A percentile compares a stretch with the other conserved stretches of the same genome.
Evolutionary conservation across 139 green algal genomes (phyloP).

Genomic region (Micractinium conductrix): DNA sequence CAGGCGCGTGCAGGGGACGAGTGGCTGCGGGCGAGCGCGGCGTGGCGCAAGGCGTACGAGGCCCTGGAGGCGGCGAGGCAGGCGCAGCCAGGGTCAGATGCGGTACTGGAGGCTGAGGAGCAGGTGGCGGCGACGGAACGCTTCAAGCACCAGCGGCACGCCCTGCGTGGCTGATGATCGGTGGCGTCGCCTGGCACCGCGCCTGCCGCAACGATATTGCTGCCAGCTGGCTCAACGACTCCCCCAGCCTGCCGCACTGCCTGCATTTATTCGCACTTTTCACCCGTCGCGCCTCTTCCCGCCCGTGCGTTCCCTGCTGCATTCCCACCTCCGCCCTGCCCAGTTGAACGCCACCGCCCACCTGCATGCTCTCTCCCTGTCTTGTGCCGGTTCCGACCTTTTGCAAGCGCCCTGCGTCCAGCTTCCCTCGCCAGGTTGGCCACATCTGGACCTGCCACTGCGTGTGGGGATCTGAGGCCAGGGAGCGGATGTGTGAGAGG

Average conservation of each 20-base stretch:
- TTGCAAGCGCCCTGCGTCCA: not conserved
- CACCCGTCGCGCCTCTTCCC: not conserved
- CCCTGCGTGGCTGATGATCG: not conserved
- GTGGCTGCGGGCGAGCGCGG: not conserved
- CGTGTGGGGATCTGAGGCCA: too few relatives aligned
- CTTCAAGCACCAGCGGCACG: not conserved
- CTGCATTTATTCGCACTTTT: not conserved
- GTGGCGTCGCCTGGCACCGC: not conserved
- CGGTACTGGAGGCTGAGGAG: not conserved
- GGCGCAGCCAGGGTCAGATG: not conserved
- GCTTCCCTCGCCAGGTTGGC: too few relatives aligned
- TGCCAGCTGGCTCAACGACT: not conserved
- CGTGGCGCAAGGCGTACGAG: not conserved
- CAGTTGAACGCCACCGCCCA: not conserved
- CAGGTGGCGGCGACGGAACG: not conserved
- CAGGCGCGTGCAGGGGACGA: not conserved
- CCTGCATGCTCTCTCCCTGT: not conserved
- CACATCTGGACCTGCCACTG: too few relatives aligned
- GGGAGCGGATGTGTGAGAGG: too few relatives aligned
- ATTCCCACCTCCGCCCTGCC: not conserved
- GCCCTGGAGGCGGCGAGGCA: not conserved
- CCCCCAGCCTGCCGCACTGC: not conserved
- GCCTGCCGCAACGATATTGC: not conserved
- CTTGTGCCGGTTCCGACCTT: not conserved
- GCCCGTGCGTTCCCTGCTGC: not conserved